Conservation (phyloP, 768 basidiomycete species). For the Rhizopogon salebrosus region DNA sequence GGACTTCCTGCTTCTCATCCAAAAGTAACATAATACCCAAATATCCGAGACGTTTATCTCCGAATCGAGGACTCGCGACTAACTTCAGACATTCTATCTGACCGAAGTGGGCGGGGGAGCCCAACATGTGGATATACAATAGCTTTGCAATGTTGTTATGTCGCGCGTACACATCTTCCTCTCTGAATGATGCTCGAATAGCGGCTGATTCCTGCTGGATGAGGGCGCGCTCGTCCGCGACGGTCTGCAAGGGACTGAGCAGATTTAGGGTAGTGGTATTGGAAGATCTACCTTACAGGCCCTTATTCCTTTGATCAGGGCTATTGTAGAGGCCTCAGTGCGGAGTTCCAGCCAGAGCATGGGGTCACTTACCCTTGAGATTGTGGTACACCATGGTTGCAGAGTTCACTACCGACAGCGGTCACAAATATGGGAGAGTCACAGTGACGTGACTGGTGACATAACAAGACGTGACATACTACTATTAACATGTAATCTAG, state of each 20-base stretch:
- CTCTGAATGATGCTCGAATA: conserved; percentile 93
- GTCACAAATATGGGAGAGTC: background rate
- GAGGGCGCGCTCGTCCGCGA: conserved; percentile 95
- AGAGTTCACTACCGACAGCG: background rate
- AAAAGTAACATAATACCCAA: conserved; percentile 96
- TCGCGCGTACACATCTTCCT: conserved; percentile 92
- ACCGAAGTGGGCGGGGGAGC: conserved; percentile 97
- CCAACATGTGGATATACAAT: conserved; percentile 98
- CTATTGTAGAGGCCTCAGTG: conserved; percentile 37
- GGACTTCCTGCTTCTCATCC: conserved; percentile 96
- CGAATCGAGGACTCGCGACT: conserved; percentile 91
- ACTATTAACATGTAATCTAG: too few species aligned
- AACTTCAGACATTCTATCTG: conserved; percentile 97
- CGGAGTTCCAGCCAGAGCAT: background rate
- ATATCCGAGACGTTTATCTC: conserved; percentile 95
- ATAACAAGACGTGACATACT: too few species aligned
- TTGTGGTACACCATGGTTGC: conserved; percentile 73
- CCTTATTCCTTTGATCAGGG: conserved; percentile 96
- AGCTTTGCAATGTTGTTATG: conserved; percentile 98
- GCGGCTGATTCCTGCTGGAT: conserved; percentile 98
- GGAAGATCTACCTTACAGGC: conserved; percentile 76
- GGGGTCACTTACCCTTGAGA: conserved; percentile 61
- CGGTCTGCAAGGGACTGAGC: conserved; percentile 56
- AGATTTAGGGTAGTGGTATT: conserved; percentile 12
- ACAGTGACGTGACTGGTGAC: background rate